Evolutionary conservation across 306 rosid species (phyloP).

Genomic region (Lupinus albus): DNA sequence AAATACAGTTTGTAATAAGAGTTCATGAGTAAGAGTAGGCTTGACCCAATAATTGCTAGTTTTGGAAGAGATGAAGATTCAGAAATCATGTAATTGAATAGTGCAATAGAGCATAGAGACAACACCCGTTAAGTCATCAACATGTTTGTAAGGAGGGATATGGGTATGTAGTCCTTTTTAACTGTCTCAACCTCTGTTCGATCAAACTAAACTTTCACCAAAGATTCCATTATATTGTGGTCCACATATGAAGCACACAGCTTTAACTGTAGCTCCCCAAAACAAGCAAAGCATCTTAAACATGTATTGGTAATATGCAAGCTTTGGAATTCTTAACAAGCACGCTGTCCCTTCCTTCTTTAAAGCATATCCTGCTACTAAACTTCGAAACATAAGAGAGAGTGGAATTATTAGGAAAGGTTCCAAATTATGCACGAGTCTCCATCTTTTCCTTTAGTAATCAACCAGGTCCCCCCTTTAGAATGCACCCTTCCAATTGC

Average conservation of each 20-base stretch:
- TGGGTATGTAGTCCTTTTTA: constrained; percentile 35
- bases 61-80: constrained; percentile 14
- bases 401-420: constrained; percentile 37
- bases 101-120: constrained; percentile 25
- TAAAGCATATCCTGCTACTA: constrained; percentile 41
- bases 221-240: constrained; percentile 48
- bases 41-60: constrained; percentile 22
- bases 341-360: constrained; percentile 37
- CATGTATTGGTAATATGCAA: constrained; percentile 33
- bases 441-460: constrained; percentile 40
- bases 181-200: constrained; percentile 41
- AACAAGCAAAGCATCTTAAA: constrained; percentile 67
- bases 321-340: constrained; percentile 49
- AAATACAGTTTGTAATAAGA: neutral
- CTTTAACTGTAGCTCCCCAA: constrained; percentile 58
- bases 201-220: constrained; percentile 43
- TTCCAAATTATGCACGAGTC: constrained; percentile 42
- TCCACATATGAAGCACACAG: constrained; percentile 52
- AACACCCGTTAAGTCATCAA: constrained; percentile 39
- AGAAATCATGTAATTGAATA: constrained; percentile 29
- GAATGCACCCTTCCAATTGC: constrained; percentile 38
- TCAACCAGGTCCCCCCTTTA: constrained; percentile 50
- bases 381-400: constrained; percentile 41
- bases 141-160: constrained; percentile 37
- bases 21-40: constrained; percentile 11